phyloP scores from a whole-genome alignment of 1,284 basidiomycete species.

The Chalciporus sp. region DNA sequence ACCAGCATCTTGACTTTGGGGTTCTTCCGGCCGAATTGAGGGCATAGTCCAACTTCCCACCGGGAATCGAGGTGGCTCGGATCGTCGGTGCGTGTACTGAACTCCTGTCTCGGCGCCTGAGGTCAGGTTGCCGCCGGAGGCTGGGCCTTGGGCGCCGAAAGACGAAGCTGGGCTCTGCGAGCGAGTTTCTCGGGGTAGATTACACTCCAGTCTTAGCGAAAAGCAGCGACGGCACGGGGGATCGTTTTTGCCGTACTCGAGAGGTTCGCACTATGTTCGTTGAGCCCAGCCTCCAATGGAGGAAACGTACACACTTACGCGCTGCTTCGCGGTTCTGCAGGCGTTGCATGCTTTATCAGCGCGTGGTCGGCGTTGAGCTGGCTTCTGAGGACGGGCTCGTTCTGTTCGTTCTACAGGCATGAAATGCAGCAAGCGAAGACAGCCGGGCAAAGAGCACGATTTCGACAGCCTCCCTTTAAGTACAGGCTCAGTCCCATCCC shows the following conservation, averaged over 20 bases:
- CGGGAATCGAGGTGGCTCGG: conserved; percentile 3
- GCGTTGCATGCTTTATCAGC: conserved; percentile 16
- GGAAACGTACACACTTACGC: conserved; percentile 17
- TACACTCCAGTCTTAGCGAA: conserved; percentile 11
- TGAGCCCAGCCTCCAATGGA: conserved; percentile 7
- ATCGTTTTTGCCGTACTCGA: conserved; percentile 18
- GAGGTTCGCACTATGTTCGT: conserved; percentile 20
- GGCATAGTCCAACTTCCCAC: conserved; percentile 3
- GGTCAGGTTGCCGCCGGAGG: conserved; percentile 7
- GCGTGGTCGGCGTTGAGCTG: conserved; percentile 20
- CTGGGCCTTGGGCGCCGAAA: conserved; percentile 14
- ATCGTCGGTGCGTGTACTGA: conserved; percentile 9
- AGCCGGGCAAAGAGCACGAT: conserved; percentile 11
- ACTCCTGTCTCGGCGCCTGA: background rate
- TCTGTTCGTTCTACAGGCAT: conserved; percentile 14
- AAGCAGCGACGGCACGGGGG: conserved; percentile 27
- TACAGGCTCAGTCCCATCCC: conserved; percentile 8
- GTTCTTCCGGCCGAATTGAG: conserved; percentile 3
- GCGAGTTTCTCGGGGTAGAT: conserved; percentile 12
- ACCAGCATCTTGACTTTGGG: conserved; percentile 5
- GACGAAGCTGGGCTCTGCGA: conserved; percentile 27
- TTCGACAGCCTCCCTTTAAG: conserved; percentile 23
- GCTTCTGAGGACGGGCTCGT: conserved; percentile 10
- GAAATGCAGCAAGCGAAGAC: conserved; percentile 1
- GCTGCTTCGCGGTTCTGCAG: conserved; percentile 22